A percentile compares a stretch with the other conserved stretches of the same genome.
Evolutionary conservation across 1,284 basidiomycete genomes (phyloP).

Genomic region (Malassezia equina): DNA sequence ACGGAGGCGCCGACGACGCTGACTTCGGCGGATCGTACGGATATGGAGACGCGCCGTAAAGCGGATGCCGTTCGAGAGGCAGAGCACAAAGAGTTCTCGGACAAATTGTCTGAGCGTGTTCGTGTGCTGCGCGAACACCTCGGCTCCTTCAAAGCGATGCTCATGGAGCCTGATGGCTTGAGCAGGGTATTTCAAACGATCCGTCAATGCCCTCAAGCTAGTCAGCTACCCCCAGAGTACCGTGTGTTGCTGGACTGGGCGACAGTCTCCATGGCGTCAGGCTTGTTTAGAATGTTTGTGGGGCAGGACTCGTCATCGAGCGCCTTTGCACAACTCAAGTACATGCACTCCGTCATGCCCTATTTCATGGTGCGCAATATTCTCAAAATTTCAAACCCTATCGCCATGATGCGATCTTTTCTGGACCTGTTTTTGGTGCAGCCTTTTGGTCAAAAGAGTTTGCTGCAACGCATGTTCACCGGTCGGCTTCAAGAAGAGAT

Average conservation of each 20-base stretch:
- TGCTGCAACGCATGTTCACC: constrained; percentile 77
- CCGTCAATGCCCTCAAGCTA: constrained; percentile 66
- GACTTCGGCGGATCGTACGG: constrained; percentile 65
- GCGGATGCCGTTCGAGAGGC: constrained; percentile 82
- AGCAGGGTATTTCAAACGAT: constrained; percentile 77
- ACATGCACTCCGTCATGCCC: constrained; percentile 91
- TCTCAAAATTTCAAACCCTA: constrained; percentile 85
- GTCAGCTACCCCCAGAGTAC: constrained; percentile 73
- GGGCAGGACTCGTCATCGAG: constrained; percentile 87
- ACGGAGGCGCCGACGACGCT: constrained; percentile 66
- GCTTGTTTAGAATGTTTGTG: constrained; percentile 86
- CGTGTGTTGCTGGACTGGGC: constrained; percentile 89
- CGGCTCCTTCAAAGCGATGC: constrained; percentile 77
- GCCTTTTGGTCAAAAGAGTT: constrained; percentile 83
- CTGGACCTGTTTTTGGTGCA: constrained; percentile 95
- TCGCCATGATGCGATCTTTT: constrained; percentile 83
- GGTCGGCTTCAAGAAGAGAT: constrained; percentile 82
- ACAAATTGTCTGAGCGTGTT: constrained; percentile 75
- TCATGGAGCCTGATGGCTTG: constrained; percentile 65
- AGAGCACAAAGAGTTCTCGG: constrained; percentile 71
- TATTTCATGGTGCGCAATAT: constrained; percentile 92
- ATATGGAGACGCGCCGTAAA: constrained; percentile 69
- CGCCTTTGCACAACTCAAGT: constrained; percentile 73
- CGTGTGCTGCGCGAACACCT: constrained; percentile 76
- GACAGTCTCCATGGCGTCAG: constrained; percentile 72